Evolutionary conservation across 2,329 filamentous ascomycete species (phyloP), one percentile per base, ranked within the genome.

Genomic region (Fusarium nelsonii): DNA sequence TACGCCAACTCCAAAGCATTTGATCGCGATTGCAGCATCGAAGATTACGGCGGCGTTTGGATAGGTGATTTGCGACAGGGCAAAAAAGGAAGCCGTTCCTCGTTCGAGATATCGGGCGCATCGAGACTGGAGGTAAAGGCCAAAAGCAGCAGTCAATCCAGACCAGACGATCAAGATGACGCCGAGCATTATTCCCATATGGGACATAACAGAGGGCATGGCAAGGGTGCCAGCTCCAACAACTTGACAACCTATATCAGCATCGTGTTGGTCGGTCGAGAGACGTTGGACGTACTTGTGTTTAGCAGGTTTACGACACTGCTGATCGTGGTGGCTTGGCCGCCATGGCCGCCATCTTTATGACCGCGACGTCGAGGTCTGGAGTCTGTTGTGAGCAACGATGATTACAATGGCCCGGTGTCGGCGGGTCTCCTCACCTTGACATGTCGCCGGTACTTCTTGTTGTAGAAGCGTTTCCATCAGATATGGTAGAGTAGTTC

Each of bases 1-100:
- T 63, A 98, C 93, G 23, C 92, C 96, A 11, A 99, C 96, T 37
- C 96, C 96, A 77, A 99, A 99, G 80, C 96, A 99, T 79, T 99
- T 99, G 76, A 99, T 90, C 14, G 95, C 94, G 77, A 99, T 99
- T 8, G 96, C 96, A 8, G 91, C 90, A 81, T 99, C 96, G 78
- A 99, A 99, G 45, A 98, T 85, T 46, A 99, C 93, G 10, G 96
- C 93, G 4, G 95, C 94, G 78, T 97, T 97, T 2, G 96, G 96
- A 75, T 98, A 99, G 7, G 96, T 98, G 68, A 99, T 88, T 79
- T 99, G 95, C 15, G 94, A 97, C 16, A 99, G 84, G n/a, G 95
- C 94, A 77, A 97, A 97, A 82, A 99, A 99, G 36, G 94, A 97
- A 1, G 94, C 88, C 7, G 88, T 88, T 41, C 96, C 96, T 65